phyloP scores from a whole-genome alignment of 495 filamentous ascomycete species.

The Durotheca rogersii region DNA sequence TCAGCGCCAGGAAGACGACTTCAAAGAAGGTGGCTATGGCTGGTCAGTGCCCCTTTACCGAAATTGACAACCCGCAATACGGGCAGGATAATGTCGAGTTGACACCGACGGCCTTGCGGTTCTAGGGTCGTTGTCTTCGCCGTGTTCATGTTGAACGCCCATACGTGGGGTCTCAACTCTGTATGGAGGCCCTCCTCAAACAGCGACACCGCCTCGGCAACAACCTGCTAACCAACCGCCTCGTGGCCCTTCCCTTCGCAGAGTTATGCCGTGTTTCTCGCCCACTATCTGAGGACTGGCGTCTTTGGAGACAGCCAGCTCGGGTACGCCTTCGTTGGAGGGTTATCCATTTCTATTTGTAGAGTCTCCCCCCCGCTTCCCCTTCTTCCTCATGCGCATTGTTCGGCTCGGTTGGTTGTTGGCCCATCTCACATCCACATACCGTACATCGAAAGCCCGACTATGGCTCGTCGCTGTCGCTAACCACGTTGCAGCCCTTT shows the following conservation, averaged over 20 bases:
- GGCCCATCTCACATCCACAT: too few relatives aligned
- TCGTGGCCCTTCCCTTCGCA: constrained; percentile 29
- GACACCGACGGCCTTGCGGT: not conserved
- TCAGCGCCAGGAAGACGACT: constrained; percentile 30
- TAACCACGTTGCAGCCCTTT: constrained; percentile 53
- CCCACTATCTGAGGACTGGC: constrained; percentile 63
- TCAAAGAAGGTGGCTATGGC: constrained; percentile 50
- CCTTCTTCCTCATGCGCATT: constrained; percentile 40
- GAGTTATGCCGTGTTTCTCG: constrained; percentile 71
- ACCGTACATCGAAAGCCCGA: too few relatives aligned
- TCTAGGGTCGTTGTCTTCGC: constrained; percentile 53
- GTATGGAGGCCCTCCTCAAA: constrained; percentile 34
- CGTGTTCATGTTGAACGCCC: constrained; percentile 56
- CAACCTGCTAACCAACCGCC: constrained; percentile 8
- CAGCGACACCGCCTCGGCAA: not conserved
- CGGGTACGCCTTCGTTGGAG: constrained; percentile 72
- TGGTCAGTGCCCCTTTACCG: constrained; percentile 36
- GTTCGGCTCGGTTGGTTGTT: not conserved
- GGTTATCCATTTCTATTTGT: constrained; percentile 62
- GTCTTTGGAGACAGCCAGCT: constrained; percentile 59
- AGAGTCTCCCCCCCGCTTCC: constrained; percentile 1
- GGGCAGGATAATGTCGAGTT: not conserved
- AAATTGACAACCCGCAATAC: not conserved
- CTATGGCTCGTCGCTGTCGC: constrained; percentile 41
- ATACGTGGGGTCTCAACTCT: constrained; percentile 62